A percentile compares a stretch with the other conserved stretches of the same genome.
Evolutionary conservation across 495 filamentous ascomycete species (phyloP).

Genomic region (Aspergillus olivimuriae): DNA sequence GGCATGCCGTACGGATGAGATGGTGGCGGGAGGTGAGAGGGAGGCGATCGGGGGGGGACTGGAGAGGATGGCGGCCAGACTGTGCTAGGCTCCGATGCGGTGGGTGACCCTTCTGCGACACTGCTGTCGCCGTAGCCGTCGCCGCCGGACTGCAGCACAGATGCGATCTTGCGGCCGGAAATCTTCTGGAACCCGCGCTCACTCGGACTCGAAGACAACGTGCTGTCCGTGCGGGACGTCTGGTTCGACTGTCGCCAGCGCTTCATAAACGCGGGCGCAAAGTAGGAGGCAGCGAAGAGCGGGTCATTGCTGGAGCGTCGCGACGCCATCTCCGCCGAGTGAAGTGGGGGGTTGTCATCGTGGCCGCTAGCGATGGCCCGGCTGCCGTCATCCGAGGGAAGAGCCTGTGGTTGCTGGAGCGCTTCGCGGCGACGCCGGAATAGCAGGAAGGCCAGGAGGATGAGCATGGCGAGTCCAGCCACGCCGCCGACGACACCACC

Average conservation of each 20-base stretch:
- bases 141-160: constrained; percentile 62
- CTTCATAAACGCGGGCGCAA: constrained; percentile 42
- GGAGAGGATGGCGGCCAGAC: constrained; percentile 20
- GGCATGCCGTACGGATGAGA: constrained; percentile 31
- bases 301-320: constrained; percentile 50
- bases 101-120: constrained; percentile 19
- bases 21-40: constrained; percentile 28
- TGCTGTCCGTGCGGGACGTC: constrained; percentile 40
- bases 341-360: constrained; percentile 6
- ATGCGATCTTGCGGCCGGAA: constrained; percentile 65
- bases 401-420: constrained; percentile 13
- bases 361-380: constrained; percentile 4
- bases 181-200: constrained; percentile 56
- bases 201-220: constrained; percentile 26
- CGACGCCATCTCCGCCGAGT: constrained; percentile 34
- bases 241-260: constrained; percentile 32
- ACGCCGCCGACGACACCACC: constrained; percentile 63
- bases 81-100: constrained; percentile 17
- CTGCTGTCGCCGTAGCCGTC: constrained; percentile 63
- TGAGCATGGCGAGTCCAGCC: constrained; percentile 51
- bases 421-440: constrained; percentile 43
- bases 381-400: constrained; percentile 19
- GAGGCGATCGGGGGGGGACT: constrained; percentile 18
- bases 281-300: constrained; percentile 47
- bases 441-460: constrained; percentile 43